Evolutionary conservation across 2,329 filamentous ascomycete genomes (phyloP).

Genomic region (Hymenoscyphus fraxineus): DNA sequence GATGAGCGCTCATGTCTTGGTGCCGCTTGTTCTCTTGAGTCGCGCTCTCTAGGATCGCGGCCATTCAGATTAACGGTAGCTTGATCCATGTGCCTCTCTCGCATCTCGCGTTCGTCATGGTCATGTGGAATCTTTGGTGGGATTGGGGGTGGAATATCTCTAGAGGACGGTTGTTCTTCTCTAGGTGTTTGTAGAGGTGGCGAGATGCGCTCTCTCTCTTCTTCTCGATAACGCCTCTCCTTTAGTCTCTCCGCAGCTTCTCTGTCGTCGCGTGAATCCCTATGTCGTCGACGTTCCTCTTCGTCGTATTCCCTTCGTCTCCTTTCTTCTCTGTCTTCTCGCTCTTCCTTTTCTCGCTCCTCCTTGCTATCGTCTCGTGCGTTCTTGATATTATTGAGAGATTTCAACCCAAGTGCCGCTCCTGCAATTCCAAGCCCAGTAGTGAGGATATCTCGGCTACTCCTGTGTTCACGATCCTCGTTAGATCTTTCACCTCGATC

Average conservation of each 20-base stretch:
- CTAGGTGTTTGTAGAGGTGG: constrained; percentile 16
- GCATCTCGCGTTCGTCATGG: constrained; percentile 3
- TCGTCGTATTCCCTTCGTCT: constrained; percentile 30
- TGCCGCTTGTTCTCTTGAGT: constrained; percentile 46
- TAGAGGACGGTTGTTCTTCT: constrained; percentile 7
- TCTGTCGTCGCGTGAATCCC: constrained; percentile 25
- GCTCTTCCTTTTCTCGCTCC: constrained; percentile 25
- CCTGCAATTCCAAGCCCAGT: constrained; percentile 34
- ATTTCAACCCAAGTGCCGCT: constrained; percentile 32
- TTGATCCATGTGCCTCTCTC: constrained; percentile 8
- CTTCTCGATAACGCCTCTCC: constrained; percentile 24
- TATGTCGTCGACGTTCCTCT: constrained; percentile 29
- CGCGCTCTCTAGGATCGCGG: constrained; percentile 46
- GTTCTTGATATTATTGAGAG: constrained; percentile 33
- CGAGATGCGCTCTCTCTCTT: constrained; percentile 16
- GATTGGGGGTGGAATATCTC: constrained; percentile 7
- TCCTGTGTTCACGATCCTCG: constrained; percentile 29
- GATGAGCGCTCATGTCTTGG: constrained; percentile 30
- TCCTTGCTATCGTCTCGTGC: constrained; percentile 15
- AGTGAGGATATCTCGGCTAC: constrained; percentile 30
- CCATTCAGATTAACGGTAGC: constrained; percentile 27
- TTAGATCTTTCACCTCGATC: constrained; percentile 18
- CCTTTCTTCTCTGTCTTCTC: constrained; percentile 26
- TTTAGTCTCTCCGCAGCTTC: constrained; percentile 25
- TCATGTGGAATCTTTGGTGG: constrained; percentile 11